Percentiles rank a stretch among this genome's conserved stretches.
These are phyloP conservation scores for Cercospora berteroae DNA, from an alignment of 2,329 filamentous ascomycete species.

Conservation along the genomic window DNA sequence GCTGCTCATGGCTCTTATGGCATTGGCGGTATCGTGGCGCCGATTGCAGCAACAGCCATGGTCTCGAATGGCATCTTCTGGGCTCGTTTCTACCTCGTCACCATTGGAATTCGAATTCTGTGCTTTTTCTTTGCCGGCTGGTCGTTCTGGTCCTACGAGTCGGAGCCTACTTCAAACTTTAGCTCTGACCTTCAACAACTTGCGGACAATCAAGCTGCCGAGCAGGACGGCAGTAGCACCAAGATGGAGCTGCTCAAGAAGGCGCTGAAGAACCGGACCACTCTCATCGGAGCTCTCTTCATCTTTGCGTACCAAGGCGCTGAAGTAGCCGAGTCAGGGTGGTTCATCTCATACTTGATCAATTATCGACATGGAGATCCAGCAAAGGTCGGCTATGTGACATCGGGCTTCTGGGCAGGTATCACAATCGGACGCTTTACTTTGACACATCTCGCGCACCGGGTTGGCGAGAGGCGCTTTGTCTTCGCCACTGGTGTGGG, in stretches of 20 bases:
- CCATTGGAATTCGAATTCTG: slow-evolving; percentile 56
- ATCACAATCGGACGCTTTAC: slow-evolving; percentile 57
- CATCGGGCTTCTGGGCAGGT: slow-evolving; percentile 63
- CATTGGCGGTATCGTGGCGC: slow-evolving; percentile 56
- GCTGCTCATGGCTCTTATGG: slow-evolving; percentile 64
- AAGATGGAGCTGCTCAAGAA: slow-evolving; percentile 52
- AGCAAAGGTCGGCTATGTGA: slow-evolving; percentile 73
- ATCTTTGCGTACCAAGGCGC: slow-evolving; percentile 85
- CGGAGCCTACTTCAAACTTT: slow-evolving; percentile 53
- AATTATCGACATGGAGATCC: slow-evolving; percentile 68
- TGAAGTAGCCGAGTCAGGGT: slow-evolving; percentile 79
- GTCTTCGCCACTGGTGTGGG: slow-evolving; percentile 63
- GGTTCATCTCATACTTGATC: slow-evolving; percentile 84
- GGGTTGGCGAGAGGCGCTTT: slow-evolving; percentile 67
- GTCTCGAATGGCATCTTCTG: slow-evolving; percentile 62
- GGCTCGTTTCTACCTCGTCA: slow-evolving; percentile 71
- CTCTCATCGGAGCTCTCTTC: slow-evolving; percentile 73
- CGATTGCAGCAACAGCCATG: slow-evolving; percentile 72
- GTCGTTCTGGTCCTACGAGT: slow-evolving; percentile 69
- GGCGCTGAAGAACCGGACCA: slow-evolving; percentile 55
- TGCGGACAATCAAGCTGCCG: slow-evolving; percentile 42
- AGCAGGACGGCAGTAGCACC: slow-evolving; percentile 44
- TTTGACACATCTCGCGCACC: slow-evolving; percentile 64
- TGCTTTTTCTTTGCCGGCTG: slow-evolving; percentile 61
- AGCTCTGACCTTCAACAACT: slow-evolving; percentile 46